A percentile compares a stretch with the other conserved stretches of the same genome.
Conservation (phyloP, 164 flowering plant genomes). For the Malania oleifera region DNA sequence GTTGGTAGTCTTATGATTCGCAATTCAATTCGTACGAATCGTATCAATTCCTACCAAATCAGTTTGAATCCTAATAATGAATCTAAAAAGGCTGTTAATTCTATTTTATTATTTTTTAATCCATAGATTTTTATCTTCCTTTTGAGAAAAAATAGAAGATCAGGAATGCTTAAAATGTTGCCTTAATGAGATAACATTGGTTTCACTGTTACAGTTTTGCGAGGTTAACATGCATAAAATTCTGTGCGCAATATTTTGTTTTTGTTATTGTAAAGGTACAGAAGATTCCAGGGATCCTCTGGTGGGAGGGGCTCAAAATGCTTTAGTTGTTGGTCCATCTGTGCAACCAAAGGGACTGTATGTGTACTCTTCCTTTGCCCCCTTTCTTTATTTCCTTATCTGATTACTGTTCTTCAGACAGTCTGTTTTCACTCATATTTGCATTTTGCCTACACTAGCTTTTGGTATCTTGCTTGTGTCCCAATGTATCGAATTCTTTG, state of each 20-base stretch:
- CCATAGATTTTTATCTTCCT: not conserved
- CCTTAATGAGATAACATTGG: not conserved
- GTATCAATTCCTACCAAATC: no score
- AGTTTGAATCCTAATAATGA: no score
- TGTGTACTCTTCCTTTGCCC: conserved; percentile 20
- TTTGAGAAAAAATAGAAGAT: not conserved
- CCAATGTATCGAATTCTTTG: not conserved
- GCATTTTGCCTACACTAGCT: no score
- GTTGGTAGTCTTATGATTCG: no score
- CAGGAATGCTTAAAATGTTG: not conserved
- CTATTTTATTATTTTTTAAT: not conserved
- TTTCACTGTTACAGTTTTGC: no score
- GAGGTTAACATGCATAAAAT: not conserved
- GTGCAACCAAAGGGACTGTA: conserved; percentile 53
- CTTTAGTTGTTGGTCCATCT: conserved; percentile 68
- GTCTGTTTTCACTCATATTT: not conserved
- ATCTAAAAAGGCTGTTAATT: no score
- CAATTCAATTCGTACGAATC: no score
- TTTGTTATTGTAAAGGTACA: conserved; percentile 36
- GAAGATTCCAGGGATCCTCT: conserved; percentile 40
- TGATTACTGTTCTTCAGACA: not conserved
- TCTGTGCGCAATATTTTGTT: not conserved
- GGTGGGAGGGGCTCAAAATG: conserved; percentile 48
- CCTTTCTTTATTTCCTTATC: not conserved
- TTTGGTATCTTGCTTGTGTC: not conserved